These are phyloP conservation scores for Calonectria pseudoreteaudii DNA, from an alignment of 2,329 filamentous ascomycete species.

Conservation along the genomic window DNA sequence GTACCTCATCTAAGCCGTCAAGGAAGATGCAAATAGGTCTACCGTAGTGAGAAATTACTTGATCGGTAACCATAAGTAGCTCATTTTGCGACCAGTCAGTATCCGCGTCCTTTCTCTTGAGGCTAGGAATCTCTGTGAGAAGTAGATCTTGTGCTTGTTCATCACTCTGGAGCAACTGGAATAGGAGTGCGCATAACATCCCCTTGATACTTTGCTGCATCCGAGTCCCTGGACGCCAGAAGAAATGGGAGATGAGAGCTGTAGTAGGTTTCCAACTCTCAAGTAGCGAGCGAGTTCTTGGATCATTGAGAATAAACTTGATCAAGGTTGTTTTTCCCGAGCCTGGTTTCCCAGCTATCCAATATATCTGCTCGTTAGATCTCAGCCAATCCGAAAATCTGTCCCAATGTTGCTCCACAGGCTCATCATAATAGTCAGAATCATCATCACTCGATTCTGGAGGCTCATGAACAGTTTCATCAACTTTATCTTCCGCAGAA, in stretches of 20 bases:
- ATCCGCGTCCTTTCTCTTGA: not conserved
- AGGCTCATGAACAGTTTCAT: not conserved
- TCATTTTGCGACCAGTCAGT: conserved; percentile 30
- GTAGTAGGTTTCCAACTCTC: conserved; percentile 30
- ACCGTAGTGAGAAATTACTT: not conserved
- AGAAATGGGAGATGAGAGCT: conserved; percentile 41
- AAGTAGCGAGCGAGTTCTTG: conserved; percentile 28
- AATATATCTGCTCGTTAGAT: conserved; percentile 35
- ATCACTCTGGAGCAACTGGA: not conserved
- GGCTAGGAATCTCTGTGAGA: not conserved
- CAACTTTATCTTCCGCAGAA: not conserved
- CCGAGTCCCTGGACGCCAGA: conserved; percentile 44
- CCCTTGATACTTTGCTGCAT: conserved; percentile 43
- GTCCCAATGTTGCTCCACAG: not conserved
- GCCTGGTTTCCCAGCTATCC: conserved; percentile 47
- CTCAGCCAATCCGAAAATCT: conserved; percentile 27
- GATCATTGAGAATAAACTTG: conserved; percentile 41
- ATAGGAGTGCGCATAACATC: not conserved
- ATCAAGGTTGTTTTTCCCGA: conserved; percentile 49
- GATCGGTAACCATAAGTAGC: not conserved
- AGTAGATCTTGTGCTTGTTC: not conserved
- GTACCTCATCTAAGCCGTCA: conserved; percentile 33
- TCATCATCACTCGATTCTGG: not conserved
- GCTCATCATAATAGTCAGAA: not conserved
- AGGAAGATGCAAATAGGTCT: conserved; percentile 30